These are phyloP conservation scores for Amylostereum areolatum DNA, from an alignment of 1,284 basidiomycete species.

Conservation along the genomic window DNA sequence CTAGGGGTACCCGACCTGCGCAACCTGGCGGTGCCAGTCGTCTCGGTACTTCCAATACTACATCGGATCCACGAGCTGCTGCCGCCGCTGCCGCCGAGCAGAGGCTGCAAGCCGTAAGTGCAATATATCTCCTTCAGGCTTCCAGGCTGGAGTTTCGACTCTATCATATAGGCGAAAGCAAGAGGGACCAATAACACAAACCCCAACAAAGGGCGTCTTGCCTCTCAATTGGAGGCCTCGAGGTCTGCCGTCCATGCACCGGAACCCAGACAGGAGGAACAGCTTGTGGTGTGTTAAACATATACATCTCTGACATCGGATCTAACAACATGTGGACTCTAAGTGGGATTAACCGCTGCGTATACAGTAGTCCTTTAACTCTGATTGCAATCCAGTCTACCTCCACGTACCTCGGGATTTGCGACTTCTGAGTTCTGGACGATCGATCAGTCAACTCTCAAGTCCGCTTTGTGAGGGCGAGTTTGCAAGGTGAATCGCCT, in stretches of 20 bases:
- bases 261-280: slow-evolving; percentile 46
- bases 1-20: no score
- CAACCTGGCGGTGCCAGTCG: background rate
- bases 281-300: slow-evolving; percentile 49
- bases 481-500: no score
- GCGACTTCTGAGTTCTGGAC: no score
- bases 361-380: no score
- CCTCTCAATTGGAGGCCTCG: slow-evolving; percentile 46
- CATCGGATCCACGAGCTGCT: slow-evolving; percentile 48
- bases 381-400: no score
- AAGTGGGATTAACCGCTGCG: no score
- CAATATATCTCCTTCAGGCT: slow-evolving; percentile 9
- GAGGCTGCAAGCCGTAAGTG: slow-evolving; percentile 48
- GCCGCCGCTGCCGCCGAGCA: slow-evolving; percentile 68
- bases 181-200: slow-evolving; percentile 57
- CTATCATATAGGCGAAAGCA: slow-evolving; percentile 39
- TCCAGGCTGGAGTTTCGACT: background rate
- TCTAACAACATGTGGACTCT: no score
- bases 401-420: no score
- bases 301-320: slow-evolving; percentile 2
- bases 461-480: no score
- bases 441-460: no score
- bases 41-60: background rate
- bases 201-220: slow-evolving; percentile 59
- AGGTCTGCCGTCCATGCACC: slow-evolving; percentile 42